These are phyloP conservation scores for Fusarium agapanthi DNA, from an alignment of 2,329 filamentous ascomycete species.

Conservation along the genomic window DNA sequence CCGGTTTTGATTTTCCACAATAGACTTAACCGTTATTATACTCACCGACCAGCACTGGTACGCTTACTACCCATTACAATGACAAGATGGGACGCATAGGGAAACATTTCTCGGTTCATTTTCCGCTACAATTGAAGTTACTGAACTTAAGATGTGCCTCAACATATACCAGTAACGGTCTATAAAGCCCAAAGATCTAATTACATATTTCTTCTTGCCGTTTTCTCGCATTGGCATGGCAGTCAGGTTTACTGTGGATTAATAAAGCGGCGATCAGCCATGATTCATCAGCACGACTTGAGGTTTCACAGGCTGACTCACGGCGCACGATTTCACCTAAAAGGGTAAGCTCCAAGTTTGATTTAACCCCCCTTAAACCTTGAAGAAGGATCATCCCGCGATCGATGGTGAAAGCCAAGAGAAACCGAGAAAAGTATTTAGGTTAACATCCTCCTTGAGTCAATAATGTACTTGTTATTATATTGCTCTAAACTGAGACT, in stretches of 20 bases:
- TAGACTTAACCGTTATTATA: accelerated
- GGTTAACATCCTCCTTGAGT: not conserved
- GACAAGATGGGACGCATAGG: too few species aligned
- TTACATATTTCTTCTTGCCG: accelerated
- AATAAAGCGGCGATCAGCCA: not conserved
- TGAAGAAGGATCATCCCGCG: not conserved
- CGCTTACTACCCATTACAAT: too few species aligned
- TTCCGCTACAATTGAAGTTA: too few species aligned
- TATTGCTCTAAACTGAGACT: accelerated
- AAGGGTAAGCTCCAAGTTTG: not conserved
- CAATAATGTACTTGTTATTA: not conserved
- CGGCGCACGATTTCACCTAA: not conserved
- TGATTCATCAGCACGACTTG: not conserved
- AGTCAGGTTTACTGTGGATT: accelerated
- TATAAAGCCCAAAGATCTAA: too few species aligned
- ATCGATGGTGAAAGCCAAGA: too few species aligned
- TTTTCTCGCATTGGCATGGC: too few species aligned
- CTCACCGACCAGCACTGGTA: accelerated
- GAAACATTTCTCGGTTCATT: too few species aligned
- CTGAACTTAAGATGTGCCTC: too few species aligned
- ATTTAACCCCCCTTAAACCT: not conserved
- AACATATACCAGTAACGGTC: too few species aligned
- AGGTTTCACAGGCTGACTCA: not conserved
- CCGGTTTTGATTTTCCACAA: too few species aligned
- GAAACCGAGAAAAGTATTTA: not conserved